Conservation (phyloP, 495 filamentous ascomycete species). For the Aspergillus homomorphus region DNA sequence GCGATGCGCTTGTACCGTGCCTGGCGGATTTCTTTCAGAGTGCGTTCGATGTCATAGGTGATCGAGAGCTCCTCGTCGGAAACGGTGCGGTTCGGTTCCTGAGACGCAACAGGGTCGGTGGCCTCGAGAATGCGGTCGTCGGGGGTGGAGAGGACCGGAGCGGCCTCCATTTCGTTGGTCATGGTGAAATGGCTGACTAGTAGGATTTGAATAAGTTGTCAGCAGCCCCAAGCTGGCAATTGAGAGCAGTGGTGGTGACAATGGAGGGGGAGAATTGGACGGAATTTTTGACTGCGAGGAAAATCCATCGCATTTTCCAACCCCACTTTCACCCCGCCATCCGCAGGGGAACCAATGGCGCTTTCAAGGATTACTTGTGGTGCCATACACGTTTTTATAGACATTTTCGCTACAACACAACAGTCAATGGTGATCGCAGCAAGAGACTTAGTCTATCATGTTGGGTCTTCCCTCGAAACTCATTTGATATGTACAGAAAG, state of each 20-base stretch:
- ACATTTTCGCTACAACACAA: not conserved
- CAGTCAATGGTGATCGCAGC: not conserved
- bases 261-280: conserved; percentile 7
- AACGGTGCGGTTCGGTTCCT: conserved; percentile 31
- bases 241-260: not conserved
- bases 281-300: conserved; percentile 23
- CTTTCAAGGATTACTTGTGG: conserved; percentile 13
- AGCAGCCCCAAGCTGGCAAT: not conserved
- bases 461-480: not conserved
- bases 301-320: conserved; percentile 17
- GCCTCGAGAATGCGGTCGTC: conserved; percentile 73
- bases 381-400: not conserved
- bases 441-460: not conserved
- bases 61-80: conserved; percentile 69
- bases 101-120: conserved; percentile 32
- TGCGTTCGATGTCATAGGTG: conserved; percentile 84
- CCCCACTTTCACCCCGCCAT: conserved; percentile 41
- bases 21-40: conserved; percentile 66
- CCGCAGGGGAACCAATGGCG: conserved; percentile 26
- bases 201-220: not conserved
- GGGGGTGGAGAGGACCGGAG: conserved; percentile 86
- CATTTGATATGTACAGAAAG: not conserved
- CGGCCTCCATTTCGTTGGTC: conserved; percentile 39
- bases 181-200: conserved; percentile 12
- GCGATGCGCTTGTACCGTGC: conserved; percentile 75